Base-by-base conservation (phyloP, 192 early-diverging fungal species). In the Cetraspora pellucida region DNA sequence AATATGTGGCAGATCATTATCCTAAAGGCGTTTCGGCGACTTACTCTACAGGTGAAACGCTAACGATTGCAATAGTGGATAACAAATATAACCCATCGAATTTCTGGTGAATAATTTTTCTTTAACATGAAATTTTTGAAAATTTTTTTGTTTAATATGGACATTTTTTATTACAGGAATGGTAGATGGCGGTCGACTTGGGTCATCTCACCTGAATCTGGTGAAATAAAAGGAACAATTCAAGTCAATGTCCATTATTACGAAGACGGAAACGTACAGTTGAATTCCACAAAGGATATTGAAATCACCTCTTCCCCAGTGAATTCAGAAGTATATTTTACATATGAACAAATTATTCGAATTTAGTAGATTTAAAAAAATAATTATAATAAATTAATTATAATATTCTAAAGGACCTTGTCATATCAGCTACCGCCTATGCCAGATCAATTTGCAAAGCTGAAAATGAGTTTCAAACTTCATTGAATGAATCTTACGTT, bases 191-290 rank as follows among this genome's bases (percentile, higher is more conserved):
- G 94, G 19, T 91, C 96, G 8, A 77, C 88, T 27, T 98, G 95
- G 95, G 88, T 84, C 13, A 86, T 91, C 57, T 74, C 90, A 63
- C 78, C 87, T n/a, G 85, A 81, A 17, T 80, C 87, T 0, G 81
- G 77, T 45, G 84, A 90, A 54, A 71, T 97, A 16, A 91, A 87
- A 61, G 96, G 96, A 2, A 84, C 80, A 17, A 78, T 92, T 30
- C 90, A 90, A 77, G 92, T 94, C 25, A 85, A 91, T 55, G 95
- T 99, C 19, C 98, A 99, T 78, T 99, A 99, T 82, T 99, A 96
- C 82, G 98, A 99, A 87, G 96, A 99, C 77, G 98, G 98, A 17
- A 99, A 99, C 76, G 96, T 99, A 50, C 98, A 99, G 83, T 81
- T 98, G 54, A 92, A 95, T 68, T 86, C 93, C 25, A 84, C 87